Conservation (phyloP, 2,329 filamentous ascomycete genomes). For the Xylaria arbuscula region DNA sequence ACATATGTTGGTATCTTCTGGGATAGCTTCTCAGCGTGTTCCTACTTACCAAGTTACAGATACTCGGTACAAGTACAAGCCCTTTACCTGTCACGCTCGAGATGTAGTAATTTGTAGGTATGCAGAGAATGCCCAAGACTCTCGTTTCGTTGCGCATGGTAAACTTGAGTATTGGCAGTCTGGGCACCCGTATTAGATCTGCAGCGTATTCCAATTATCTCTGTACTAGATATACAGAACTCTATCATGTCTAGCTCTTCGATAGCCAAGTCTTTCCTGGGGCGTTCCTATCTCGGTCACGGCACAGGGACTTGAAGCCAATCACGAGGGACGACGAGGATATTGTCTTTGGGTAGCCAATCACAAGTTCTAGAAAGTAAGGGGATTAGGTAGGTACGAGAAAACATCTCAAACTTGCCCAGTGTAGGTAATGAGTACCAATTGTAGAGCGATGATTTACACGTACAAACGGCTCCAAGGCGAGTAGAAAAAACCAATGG, state of each 20-base stretch:
- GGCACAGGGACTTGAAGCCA: no score
- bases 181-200: slow-evolving; percentile 1
- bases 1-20: background rate
- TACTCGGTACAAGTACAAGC: no score
- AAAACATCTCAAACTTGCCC: background rate
- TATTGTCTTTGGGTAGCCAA: background rate
- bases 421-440: background rate
- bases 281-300: background rate
- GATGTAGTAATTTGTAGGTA: background rate
- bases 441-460: background rate
- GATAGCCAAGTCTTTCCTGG: background rate
- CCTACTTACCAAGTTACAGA: no score
- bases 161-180: slow-evolving; percentile 10
- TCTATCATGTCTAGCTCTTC: slow-evolving; percentile 4
- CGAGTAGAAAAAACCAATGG: background rate
- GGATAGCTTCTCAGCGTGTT: no score
- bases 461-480: no score
- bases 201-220: slow-evolving; percentile 4
- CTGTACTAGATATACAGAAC: slow-evolving; percentile 4
- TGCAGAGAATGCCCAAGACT: slow-evolving; percentile 9
- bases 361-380: background rate
- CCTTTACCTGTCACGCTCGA: background rate
- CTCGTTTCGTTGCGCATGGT: slow-evolving; percentile 16
- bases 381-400: background rate
- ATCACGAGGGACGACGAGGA: background rate